Evolutionary conservation across 1,284 basidiomycete genomes (phyloP), one percentile per base, ranked within the genome.

Genomic region (Ceratobasidium papillatum): DNA sequence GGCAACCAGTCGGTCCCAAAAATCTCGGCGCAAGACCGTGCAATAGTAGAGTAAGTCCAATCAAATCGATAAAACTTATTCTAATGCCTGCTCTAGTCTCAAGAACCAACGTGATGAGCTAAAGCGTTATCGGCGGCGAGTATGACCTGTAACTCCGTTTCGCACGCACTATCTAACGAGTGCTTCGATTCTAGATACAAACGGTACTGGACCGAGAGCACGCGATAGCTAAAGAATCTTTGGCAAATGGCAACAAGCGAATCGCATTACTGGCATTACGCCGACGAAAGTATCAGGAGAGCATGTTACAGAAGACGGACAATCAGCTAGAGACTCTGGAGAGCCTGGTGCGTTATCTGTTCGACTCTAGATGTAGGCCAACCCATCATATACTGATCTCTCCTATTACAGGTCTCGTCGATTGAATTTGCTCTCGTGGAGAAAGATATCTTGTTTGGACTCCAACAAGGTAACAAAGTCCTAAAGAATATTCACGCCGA

Each of bases 371-470:
- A 7, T 17, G 59, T 51, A 27, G 43, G 9, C 54, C 30, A 11
- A 30, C 17, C 4, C 47, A 49, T 51, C 51, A 4, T 3, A 54
- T 34, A 17, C 19, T 49, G 52, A 38, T 30, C 22, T n/a, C 47
- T n/a, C 41, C 32, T 32, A 47, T 80, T n/a, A n/a, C n/a, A 98
- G 96, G 95, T 98, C 4, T 93, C 94, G 8, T 94, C 92, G 0
- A 98, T 99, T 80, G 97, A 99, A 82, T 99, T 98, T 84, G 95
- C 97, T 0, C 87, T 97, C 74, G 91, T 99, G 54, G 94, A 99
- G 82, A 91, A 94, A 54, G 94, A 95, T 3, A 94, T 99, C 19
- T 81, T 99, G 61, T 94, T 95, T 82, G 97, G 97, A 8, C 83
- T 99, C 52, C 89, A 95, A 82, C 94, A 97, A 83, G 97, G 97